These are phyloP conservation scores for Lepidium africanum DNA, from an alignment of 345 rosid species.

Conservation along the genomic window DNA sequence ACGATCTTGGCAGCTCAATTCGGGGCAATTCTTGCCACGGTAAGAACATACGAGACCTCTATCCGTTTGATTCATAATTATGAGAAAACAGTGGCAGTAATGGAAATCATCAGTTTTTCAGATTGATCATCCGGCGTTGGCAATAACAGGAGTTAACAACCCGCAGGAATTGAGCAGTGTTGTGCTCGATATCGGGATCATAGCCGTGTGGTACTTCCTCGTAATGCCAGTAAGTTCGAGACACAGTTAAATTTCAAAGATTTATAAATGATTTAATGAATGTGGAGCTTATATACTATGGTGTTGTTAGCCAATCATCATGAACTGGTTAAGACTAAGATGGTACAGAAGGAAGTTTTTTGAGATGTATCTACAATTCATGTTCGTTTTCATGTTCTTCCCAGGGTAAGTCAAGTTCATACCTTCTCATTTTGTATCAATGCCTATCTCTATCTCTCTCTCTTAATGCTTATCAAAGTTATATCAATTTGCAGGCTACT, in stretches of 20 bases:
- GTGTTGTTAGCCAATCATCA: conserved; percentile 62
- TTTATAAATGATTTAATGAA: background rate
- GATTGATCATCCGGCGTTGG: conserved; percentile 68
- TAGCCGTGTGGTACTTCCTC: conserved; percentile 65
- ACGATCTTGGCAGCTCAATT: conserved; percentile 44
- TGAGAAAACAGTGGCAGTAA: background rate
- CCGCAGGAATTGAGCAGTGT: conserved; percentile 39
- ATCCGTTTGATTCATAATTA: background rate
- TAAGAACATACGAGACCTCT: conserved; percentile 10
- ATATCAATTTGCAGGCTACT: conserved; percentile 36
- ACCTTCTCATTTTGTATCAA: background rate
- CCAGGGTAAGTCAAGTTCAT: conserved; percentile 49
- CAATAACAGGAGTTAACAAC: conserved; percentile 73
- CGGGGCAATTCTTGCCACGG: conserved; percentile 50
- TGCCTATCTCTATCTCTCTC: background rate
- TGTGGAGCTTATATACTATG: background rate
- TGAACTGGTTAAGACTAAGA: conserved; percentile 86
- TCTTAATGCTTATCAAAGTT: background rate
- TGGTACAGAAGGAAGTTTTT: conserved; percentile 77
- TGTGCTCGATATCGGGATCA: conserved; percentile 44
- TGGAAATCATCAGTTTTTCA: conserved; percentile 10
- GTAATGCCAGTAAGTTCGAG: conserved; percentile 57
- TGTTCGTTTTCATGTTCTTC: conserved; percentile 85
- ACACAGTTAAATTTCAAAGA: background rate
- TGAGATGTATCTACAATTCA: conserved; percentile 87